A percentile compares a stretch with the other conserved stretches of the same genome.
Evolutionary conservation across 2,329 filamentous ascomycete species (phyloP).

Genomic region (Rutstroemia sp.): DNA sequence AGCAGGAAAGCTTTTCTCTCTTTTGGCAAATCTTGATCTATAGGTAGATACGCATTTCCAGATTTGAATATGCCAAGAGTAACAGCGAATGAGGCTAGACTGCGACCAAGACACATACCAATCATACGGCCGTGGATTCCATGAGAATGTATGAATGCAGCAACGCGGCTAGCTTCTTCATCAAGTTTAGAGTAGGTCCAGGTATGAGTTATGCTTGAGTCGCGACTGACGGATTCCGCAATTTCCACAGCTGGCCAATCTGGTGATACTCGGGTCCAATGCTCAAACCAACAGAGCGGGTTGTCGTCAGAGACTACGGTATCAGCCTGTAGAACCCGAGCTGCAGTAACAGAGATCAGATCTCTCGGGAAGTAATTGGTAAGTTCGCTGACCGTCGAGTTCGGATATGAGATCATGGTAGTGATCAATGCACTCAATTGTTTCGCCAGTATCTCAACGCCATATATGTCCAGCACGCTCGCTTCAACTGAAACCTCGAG

Average conservation of each 20-base stretch:
- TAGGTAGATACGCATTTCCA: constrained; percentile 2
- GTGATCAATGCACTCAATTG: background rate
- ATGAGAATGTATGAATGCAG: background rate
- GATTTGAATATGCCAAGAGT: constrained; percentile 3
- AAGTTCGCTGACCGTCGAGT: background rate
- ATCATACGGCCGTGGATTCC: constrained; percentile 2
- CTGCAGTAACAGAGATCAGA: background rate
- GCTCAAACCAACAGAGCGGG: constrained; percentile 5
- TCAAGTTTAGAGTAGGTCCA: background rate
- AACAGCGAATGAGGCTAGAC: background rate
- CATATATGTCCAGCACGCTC: background rate
- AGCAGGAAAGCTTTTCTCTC: background rate
- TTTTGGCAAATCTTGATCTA: background rate
- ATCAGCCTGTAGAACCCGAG: background rate
- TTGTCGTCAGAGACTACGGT: background rate
- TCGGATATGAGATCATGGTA: background rate
- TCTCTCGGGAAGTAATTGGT: background rate
- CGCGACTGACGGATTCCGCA: background rate
- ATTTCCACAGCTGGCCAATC: background rate
- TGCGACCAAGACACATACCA: constrained; percentile 1
- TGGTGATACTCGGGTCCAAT: background rate
- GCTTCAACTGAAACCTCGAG: background rate
- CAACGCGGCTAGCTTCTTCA: background rate
- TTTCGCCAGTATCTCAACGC: background rate
- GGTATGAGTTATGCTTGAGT: background rate